Conservation (phyloP, 2,329 filamentous ascomycete species). For the Xylaria sp. region DNA sequence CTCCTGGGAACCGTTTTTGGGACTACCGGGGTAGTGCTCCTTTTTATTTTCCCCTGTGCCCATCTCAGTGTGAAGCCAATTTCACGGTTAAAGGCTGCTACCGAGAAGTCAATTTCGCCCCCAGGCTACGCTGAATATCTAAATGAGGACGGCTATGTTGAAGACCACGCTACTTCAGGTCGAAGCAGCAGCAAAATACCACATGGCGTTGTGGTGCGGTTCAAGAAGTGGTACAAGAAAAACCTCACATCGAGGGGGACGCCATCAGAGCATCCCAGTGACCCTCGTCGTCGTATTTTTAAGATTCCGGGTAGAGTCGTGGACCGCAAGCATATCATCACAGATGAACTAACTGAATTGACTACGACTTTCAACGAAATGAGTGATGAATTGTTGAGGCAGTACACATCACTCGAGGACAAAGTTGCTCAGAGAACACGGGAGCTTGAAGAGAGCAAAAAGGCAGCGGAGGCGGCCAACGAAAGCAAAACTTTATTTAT, state of each 20-base stretch:
- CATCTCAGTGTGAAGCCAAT: slow-evolving; percentile 85
- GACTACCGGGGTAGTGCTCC: slow-evolving; percentile 72
- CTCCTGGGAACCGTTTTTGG: slow-evolving; percentile 86
- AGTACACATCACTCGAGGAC: slow-evolving; percentile 83
- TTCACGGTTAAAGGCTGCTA: slow-evolving; percentile 74
- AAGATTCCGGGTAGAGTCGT: slow-evolving; percentile 85
- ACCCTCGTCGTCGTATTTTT: slow-evolving; percentile 63
- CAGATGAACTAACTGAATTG: slow-evolving; percentile 84
- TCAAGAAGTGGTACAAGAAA: slow-evolving; percentile 47
- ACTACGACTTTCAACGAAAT: slow-evolving; percentile 90
- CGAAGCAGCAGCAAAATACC: slow-evolving; percentile 45
- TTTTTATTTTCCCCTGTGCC: slow-evolving; percentile 78
- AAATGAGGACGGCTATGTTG: slow-evolving; percentile 52
- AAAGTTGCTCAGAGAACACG: slow-evolving; percentile 82
- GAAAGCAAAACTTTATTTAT: slow-evolving; percentile 98
- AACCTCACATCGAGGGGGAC: slow-evolving; percentile 37
- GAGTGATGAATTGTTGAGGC: slow-evolving; percentile 86
- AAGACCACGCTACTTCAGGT: slow-evolving; percentile 40
- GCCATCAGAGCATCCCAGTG: slow-evolving; percentile 44
- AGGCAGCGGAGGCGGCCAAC: slow-evolving; percentile 91
- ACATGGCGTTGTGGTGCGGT: slow-evolving; percentile 47
- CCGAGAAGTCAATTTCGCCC: slow-evolving; percentile 72
- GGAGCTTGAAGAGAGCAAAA: slow-evolving; percentile 87
- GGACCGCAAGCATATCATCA: slow-evolving; percentile 74
- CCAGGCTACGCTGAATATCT: slow-evolving; percentile 61